Percentiles rank a stretch among this genome's conserved stretches.
These are phyloP conservation scores for Apiospora saccharicola DNA, from an alignment of 2,329 filamentous ascomycete genomes.

Conservation along the genomic window DNA sequence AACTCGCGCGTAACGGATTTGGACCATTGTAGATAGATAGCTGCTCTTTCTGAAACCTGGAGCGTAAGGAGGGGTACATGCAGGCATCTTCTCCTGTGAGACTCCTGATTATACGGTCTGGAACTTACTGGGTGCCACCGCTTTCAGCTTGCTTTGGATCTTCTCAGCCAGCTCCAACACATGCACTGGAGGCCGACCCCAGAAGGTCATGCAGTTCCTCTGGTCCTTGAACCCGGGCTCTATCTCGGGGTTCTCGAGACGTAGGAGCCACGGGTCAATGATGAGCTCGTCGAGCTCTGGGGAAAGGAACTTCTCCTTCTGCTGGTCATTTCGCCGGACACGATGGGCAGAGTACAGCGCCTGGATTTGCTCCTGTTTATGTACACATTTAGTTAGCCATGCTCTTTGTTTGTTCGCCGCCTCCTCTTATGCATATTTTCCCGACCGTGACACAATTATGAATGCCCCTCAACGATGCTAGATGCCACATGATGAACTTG, in stretches of 20 bases:
- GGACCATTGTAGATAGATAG: background rate
- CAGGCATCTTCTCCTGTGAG: background rate
- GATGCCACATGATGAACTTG: background rate
- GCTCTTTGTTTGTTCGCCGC: background rate
- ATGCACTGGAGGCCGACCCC: constrained; percentile 81
- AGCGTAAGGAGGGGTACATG: background rate
- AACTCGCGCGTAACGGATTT: background rate
- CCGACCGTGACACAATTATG: background rate
- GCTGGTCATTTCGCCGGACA: constrained; percentile 75
- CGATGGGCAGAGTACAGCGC: constrained; percentile 77
- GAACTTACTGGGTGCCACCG: constrained; percentile 72
- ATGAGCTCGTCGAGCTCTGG: constrained; percentile 73
- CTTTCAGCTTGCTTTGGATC: constrained; percentile 72
- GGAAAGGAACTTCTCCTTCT: constrained; percentile 76
- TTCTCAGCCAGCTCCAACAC: constrained; percentile 71
- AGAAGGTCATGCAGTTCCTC: constrained; percentile 85
- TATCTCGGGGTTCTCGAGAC: constrained; percentile 68
- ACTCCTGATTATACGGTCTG: background rate
- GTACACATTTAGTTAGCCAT: background rate
- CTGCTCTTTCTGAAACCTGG: background rate
- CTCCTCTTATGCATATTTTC: background rate
- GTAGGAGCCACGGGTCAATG: constrained; percentile 78
- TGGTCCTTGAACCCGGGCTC: constrained; percentile 77
- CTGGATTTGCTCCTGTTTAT: constrained; percentile 63
- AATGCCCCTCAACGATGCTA: background rate